These are phyloP conservation scores for Eremochloa ophiuroides DNA, from an alignment of 176 grass and related monocot species.

Conservation along the genomic window DNA sequence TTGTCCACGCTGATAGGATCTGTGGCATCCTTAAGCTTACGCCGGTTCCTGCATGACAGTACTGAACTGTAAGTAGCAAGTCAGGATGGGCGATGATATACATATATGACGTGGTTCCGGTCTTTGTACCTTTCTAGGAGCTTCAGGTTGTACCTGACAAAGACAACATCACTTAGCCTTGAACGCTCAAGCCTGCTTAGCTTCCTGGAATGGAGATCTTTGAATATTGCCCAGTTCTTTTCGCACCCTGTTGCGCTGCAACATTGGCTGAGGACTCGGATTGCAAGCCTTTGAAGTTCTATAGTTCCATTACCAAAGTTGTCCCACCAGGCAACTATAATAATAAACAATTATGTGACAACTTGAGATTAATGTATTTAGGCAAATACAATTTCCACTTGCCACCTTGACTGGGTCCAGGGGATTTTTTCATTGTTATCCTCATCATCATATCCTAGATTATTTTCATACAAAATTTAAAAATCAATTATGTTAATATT, in stretches of 20 bases:
- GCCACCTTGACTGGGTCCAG: not conserved
- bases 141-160: constrained; percentile 50
- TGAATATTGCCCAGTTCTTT: constrained; percentile 46
- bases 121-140: constrained; percentile 43
- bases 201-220: constrained; percentile 40
- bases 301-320: constrained; percentile 52
- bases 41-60: constrained; percentile 18
- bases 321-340: constrained; percentile 62
- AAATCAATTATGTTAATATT: not conserved
- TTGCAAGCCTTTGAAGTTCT: constrained; percentile 52
- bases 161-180: constrained; percentile 32
- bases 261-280: constrained; percentile 53
- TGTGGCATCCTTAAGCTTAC: constrained; percentile 11
- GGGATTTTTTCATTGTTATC: not conserved
- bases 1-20: constrained; percentile 58
- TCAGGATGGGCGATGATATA: not conserved
- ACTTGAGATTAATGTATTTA: not conserved
- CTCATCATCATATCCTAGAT: not conserved
- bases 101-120: not conserved
- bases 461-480: not conserved
- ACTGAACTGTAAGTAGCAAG: not conserved
- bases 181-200: constrained; percentile 42
- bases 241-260: constrained; percentile 57
- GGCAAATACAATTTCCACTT: not conserved
- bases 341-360: constrained; percentile 20